Evolutionary conservation across 345 rosid genomes (phyloP), one percentile per base, ranked within the genome.

Genomic region (Firmiana major): DNA sequence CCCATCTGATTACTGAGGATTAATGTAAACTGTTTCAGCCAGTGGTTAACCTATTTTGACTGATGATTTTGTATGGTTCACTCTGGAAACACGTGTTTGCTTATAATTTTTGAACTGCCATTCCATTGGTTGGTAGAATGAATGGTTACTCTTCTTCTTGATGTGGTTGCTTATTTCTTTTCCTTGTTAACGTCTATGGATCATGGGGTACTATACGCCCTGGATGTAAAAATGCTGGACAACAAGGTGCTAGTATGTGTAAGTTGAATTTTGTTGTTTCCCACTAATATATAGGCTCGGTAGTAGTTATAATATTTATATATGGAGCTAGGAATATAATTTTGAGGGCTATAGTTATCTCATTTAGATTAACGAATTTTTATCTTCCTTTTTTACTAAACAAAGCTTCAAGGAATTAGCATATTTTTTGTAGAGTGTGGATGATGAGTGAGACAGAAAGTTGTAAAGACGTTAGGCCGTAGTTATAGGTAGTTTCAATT

Each of bases 1-100:
- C 28, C 96, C 96, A 4, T 80, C 90, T 3, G 92, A 93, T 3
- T 94, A 82, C 85, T 94, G 84, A 92, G 73, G 16, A 16, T 31
- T 59, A 38, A 22, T 9, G 34, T n/a, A 1, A 9, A 28, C 73
- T 81, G 79, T 75, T 68, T 84, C 67, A 55, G 76, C 79, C 22
- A 55, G 60, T 26, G 10, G 9, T 31, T 24, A 24, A 54, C 36
- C 21, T 42, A 63, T 71, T 81, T 75, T 77, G 74, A 67, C 71
- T 77, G 74, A 67, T 43, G 64, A 75, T 77, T 42, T 63, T 71
- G 22, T 49, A 21, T 51, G 49, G 78, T 71, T 21, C 12, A 38
- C 3, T 76, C 53, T 22, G 13, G 67, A 36, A 63, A 26, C 69
- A 70, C 65, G 71, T 75, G 67, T 34, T 71, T 63, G 76, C 22